Percentiles rank a stretch among this genome's conserved stretches.
These are phyloP conservation scores for Cudoniella acicularis DNA, from an alignment of 495 filamentous ascomycete genomes.

Conservation along the genomic window DNA sequence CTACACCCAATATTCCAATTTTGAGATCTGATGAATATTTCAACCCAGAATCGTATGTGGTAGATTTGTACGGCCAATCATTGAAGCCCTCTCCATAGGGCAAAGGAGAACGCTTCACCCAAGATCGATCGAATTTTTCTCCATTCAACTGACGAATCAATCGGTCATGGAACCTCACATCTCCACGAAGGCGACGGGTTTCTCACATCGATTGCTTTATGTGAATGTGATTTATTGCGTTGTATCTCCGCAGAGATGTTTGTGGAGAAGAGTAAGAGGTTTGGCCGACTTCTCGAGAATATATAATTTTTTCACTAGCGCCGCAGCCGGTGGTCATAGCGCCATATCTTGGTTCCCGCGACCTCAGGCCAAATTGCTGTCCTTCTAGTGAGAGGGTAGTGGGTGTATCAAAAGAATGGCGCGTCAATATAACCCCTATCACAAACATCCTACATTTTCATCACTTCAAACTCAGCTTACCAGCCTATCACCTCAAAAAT, in stretches of 20 bases:
- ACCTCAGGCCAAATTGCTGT: no score
- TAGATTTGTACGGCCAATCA: conserved; percentile 59
- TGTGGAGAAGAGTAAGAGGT: conserved; percentile 1
- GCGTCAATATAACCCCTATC: no score
- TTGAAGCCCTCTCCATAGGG: conserved; percentile 59
- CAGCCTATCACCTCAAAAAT: no score
- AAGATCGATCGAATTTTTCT: conserved; percentile 60
- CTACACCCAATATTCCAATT: no score
- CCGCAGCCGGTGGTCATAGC: not conserved
- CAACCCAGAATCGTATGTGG: no score
- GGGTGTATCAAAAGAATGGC: no score
- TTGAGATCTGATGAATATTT: no score
- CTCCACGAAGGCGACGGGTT: conserved; percentile 28
- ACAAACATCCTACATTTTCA: no score
- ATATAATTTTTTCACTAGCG: conserved; percentile 1
- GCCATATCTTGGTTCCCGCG: no score
- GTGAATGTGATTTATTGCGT: conserved; percentile 65
- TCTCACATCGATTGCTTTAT: conserved; percentile 60
- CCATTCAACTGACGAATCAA: conserved; percentile 64
- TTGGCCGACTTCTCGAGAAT: not conserved
- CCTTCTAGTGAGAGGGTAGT: no score
- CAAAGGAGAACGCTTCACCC: conserved; percentile 58
- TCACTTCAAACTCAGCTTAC: no score
- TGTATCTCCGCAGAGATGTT: no score
- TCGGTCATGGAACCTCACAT: conserved; percentile 51